Evolutionary conservation across 2,329 filamentous ascomycete genomes (phyloP).

Genomic region (Penicillium palitans): DNA sequence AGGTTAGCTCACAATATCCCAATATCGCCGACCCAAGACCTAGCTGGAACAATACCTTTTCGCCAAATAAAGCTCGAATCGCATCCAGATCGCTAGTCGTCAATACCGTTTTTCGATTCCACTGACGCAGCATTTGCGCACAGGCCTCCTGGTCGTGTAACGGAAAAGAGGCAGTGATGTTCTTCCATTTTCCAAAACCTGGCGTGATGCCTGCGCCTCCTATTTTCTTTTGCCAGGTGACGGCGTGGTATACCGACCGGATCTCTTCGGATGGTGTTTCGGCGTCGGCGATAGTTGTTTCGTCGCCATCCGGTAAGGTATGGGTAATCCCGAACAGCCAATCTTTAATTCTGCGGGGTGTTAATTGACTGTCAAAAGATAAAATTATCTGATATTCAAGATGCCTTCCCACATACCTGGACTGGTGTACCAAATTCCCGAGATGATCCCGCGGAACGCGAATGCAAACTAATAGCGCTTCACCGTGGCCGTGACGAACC

Average conservation of each 20-base stretch:
- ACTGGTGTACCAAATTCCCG: slow-evolving; percentile 77
- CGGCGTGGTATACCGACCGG: slow-evolving; percentile 81
- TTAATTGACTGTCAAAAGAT: not conserved
- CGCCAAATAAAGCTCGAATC: slow-evolving; percentile 75
- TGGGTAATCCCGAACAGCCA: slow-evolving; percentile 89
- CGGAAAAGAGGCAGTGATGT: slow-evolving; percentile 75
- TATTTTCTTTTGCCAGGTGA: slow-evolving; percentile 70
- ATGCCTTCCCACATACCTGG: slow-evolving; percentile 53
- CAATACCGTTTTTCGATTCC: slow-evolving; percentile 65
- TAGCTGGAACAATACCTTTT: slow-evolving; percentile 51
- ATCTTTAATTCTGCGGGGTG: slow-evolving; percentile 69
- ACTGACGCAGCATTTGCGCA: slow-evolving; percentile 70
- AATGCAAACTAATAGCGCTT: slow-evolving; percentile 78
- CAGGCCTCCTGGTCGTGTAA: slow-evolving; percentile 77
- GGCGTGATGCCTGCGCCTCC: slow-evolving; percentile 78
- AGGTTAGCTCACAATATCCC: not conserved
- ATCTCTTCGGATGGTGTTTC: slow-evolving; percentile 86
- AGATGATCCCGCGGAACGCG: slow-evolving; percentile 76
- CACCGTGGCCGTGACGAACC: slow-evolving; percentile 75
- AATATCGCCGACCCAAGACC: not conserved
- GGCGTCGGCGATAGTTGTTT: slow-evolving; percentile 70
- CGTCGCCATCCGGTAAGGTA: slow-evolving; percentile 72
- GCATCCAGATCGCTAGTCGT: slow-evolving; percentile 69
- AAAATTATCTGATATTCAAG: not conserved
- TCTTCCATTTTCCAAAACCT: slow-evolving; percentile 67